Percentiles rank a stretch among this genome's conserved stretches.
These are phyloP conservation scores for Nephromyces sp. DNA, from an alignment of 169 alveolate species.

Conservation along the genomic window DNA sequence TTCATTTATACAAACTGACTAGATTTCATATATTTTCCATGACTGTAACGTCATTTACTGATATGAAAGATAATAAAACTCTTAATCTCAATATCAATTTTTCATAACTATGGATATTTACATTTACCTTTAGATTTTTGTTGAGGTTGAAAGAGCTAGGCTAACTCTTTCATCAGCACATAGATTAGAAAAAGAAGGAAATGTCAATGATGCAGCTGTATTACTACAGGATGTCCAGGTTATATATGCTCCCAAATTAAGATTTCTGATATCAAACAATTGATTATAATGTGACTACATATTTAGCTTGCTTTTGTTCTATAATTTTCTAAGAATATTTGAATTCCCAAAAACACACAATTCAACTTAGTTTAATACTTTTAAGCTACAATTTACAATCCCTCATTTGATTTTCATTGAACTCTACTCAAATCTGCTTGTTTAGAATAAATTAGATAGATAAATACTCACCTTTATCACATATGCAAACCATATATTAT, in stretches of 20 bases:
- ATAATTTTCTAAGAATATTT: no score
- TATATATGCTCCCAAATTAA: no score
- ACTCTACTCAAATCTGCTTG: background rate
- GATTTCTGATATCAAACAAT: background rate
- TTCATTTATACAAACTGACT: background rate
- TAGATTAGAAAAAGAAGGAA: conserved; percentile 42
- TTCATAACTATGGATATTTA: background rate
- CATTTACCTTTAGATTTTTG: conserved; percentile 37
- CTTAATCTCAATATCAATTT: background rate
- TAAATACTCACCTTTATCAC: background rate
- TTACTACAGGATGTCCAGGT: conserved; percentile 50
- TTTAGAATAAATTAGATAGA: background rate
- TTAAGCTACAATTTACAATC: background rate
- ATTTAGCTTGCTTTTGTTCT: no score
- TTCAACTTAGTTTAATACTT: background rate
- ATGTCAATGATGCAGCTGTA: conserved; percentile 39
- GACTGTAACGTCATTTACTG: background rate
- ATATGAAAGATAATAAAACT: background rate
- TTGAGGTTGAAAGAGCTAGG: conserved; percentile 57
- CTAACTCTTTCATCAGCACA: conserved; percentile 37
- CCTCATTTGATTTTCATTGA: background rate
- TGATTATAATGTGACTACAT: no score
- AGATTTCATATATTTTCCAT: background rate
- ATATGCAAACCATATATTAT: background rate
- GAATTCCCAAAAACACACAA: background rate